Evolutionary conservation across 2,329 filamentous ascomycete species (phyloP).

Genomic region (Calonectria henricotiae): DNA sequence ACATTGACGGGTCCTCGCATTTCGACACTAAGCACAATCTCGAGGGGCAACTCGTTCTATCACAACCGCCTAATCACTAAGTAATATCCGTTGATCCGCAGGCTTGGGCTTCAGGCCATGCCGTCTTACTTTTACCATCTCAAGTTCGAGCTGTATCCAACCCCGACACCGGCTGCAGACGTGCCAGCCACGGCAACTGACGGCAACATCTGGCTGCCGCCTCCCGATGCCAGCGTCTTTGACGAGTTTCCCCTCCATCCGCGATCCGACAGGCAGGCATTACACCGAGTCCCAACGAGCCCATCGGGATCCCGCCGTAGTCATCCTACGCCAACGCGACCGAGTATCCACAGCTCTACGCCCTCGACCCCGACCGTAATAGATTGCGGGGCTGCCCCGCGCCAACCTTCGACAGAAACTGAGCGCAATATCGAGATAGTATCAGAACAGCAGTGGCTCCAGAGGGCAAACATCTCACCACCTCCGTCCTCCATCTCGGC

Average conservation of each 20-base stretch:
- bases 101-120: constrained; percentile 62
- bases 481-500: constrained; percentile 63
- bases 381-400: constrained; percentile 66
- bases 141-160: constrained; percentile 77
- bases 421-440: constrained; percentile 59
- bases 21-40: neutral
- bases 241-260: constrained; percentile 70
- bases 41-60: neutral
- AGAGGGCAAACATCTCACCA: constrained; percentile 61
- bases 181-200: constrained; percentile 34
- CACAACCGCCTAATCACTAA: neutral
- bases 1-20: neutral
- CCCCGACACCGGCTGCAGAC: constrained; percentile 57
- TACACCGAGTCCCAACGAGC: constrained; percentile 37
- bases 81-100: constrained; percentile 18
- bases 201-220: constrained; percentile 67
- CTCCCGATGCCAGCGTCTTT: constrained; percentile 68
- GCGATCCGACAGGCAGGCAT: constrained; percentile 50
- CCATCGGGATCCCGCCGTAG: constrained; percentile 22
- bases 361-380: constrained; percentile 59
- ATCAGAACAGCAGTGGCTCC: constrained; percentile 61
- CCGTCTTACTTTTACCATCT: constrained; percentile 77
- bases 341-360: constrained; percentile 33
- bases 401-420: constrained; percentile 51
- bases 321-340: constrained; percentile 19